Evolutionary conservation across 1,139 yeast species (phyloP), one percentile per base, ranked within the genome.

Genomic region (Kodamaea arcana): DNA sequence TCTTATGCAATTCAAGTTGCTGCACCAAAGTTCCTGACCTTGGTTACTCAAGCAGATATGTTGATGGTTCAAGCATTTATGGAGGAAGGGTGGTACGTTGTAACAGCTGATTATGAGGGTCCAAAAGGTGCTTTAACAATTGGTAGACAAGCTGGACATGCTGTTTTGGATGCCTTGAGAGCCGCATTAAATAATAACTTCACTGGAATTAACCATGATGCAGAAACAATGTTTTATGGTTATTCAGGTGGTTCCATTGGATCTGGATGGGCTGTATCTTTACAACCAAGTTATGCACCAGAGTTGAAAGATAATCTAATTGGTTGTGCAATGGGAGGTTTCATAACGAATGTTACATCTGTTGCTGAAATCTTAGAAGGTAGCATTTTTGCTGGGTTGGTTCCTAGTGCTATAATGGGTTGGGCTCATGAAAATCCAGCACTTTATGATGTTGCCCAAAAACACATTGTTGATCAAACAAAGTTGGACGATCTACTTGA

Each of bases 121-220:
- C 51, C 52, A 7, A 43, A 48, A 9, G 46, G 52, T 3, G 48
- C 57, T 2, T 62, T 58, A 36, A 51, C 59, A 2, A 64, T 52
- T 8, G 67, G 62, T 3, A 43, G 40, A 30, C 53, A 46, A 33
- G 54, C 62, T 12, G 69, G 58, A 1, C 52, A 56, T 18, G 54
- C 58, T 10, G 46, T 51, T 2, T 51, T 63, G 34, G 59, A 63
- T 44, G 43, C 60, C 1, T 39, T 62, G 11, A 41, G 60, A 34
- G 68, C 46, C 3, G 40, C 42, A 7, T 32, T 48, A 30, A 29
- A 27, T 2, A 32, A 49, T 3, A 37, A 30, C 2, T 31, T 41
- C n/a, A 44, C 51, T n/a, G 22, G 22, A 18, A 26, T 50, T 13
- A 15, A 34, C 3, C 15, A 35, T 3, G 42, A 42, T 27, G 52